These are phyloP conservation scores for Penicillium sumatraense DNA, from an alignment of 2,329 filamentous ascomycete species.

Conservation along the genomic window DNA sequence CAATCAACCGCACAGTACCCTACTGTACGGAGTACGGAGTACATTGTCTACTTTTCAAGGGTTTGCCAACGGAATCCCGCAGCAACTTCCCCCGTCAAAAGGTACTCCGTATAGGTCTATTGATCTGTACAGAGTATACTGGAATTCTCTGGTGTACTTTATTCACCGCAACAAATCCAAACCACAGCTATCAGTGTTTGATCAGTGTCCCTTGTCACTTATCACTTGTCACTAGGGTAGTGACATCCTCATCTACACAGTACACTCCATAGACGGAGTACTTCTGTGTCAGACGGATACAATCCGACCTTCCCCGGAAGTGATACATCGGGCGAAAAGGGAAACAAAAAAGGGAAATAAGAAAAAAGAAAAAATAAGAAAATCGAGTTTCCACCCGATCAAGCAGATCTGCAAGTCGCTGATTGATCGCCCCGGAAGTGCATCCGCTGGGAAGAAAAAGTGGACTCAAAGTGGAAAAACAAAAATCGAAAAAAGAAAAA, in stretches of 20 bases:
- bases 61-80: constrained; percentile 1
- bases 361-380: background rate
- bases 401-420: constrained; percentile 7
- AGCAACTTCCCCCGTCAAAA: no score
- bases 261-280: background rate
- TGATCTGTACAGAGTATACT: no score
- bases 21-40: background rate
- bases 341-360: background rate
- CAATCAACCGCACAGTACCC: no score
- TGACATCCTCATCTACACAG: no score
- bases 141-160: no score
- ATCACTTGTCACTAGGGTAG: no score
- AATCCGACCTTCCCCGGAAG: constrained; percentile 9
- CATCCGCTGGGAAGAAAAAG: constrained; percentile 13
- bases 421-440: constrained; percentile 19
- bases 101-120: background rate
- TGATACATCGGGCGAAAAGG: background rate
- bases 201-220: no score
- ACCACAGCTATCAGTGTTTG: no score
- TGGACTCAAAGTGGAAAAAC: background rate
- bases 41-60: no score
- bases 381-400: constrained; percentile 4
- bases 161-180: background rate
- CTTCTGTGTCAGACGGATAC: background rate
- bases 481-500: background rate